Percentiles rank a stretch among this genome's conserved stretches.
These are phyloP conservation scores for Moricandia moricandioides DNA, from an alignment of 345 rosid genomes.

Conservation along the genomic window DNA sequence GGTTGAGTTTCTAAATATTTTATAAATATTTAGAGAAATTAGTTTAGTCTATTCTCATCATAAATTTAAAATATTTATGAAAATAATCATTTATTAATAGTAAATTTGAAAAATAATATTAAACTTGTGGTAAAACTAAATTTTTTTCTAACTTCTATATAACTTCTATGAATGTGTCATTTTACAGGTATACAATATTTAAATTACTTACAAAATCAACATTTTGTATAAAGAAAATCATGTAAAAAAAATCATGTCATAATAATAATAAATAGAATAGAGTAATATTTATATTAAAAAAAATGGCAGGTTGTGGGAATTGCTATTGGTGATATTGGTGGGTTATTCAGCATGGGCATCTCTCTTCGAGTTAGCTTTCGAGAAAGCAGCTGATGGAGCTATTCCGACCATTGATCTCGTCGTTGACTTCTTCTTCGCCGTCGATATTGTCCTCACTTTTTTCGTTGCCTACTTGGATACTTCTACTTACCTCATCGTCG, in stretches of 20 bases:
- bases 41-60: too few relatives aligned
- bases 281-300: not conserved
- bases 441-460: constrained; percentile 78
- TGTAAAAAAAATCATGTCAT: not conserved
- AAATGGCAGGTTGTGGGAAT: constrained; percentile 69
- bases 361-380: constrained; percentile 75
- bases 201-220: not conserved
- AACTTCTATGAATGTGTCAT: not conserved
- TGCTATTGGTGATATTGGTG: constrained; percentile 66
- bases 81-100: too few relatives aligned
- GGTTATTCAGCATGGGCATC: constrained; percentile 94
- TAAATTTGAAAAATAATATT: too few relatives aligned
- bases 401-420: constrained; percentile 57
- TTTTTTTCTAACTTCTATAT: not conserved
- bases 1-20: too few relatives aligned
- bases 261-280: not conserved
- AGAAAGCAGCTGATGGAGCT: constrained; percentile 48
- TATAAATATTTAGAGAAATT: too few relatives aligned
- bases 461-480: constrained; percentile 86
- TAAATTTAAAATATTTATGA: too few relatives aligned
- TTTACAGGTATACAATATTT: not conserved
- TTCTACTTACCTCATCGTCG: constrained; percentile 72
- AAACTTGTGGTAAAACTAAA: too few relatives aligned
- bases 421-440: constrained; percentile 76
- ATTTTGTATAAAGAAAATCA: not conserved